A percentile compares a stretch with the other conserved stretches of the same genome.
phyloP scores from a whole-genome alignment of 495 filamentous ascomycete genomes.

The Penicillium verhagenii region DNA sequence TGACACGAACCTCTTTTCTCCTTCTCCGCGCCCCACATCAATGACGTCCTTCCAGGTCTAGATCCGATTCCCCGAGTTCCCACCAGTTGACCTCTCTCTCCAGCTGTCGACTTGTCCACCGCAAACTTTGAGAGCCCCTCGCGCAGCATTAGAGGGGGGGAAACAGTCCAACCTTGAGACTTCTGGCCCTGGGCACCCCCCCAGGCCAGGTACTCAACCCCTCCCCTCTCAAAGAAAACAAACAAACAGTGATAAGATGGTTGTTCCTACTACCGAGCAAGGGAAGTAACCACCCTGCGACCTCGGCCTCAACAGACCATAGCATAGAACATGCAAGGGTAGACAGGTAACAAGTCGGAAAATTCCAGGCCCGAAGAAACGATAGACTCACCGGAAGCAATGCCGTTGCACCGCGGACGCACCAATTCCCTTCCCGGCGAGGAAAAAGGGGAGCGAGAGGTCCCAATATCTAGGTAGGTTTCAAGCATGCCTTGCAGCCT shows the following conservation, averaged over 20 bases:
- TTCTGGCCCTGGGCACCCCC: background rate
- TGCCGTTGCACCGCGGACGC: conserved; percentile 21
- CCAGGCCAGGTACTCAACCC: background rate
- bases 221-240: too few relatives aligned
- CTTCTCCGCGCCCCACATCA: conserved; percentile 3
- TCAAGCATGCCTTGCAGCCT: conserved; percentile 31
- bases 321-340: conserved; percentile 5
- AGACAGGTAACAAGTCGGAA: conserved; percentile 1
- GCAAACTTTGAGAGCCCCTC: background rate
- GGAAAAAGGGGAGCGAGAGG: conserved; percentile 7
- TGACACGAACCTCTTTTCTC: background rate
- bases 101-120: too few relatives aligned
- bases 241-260: too few relatives aligned
- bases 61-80: background rate
- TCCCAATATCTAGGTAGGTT: conserved; percentile 26
- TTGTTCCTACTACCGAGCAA: too few relatives aligned
- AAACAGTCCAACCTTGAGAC: background rate
- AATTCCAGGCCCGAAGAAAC: background rate
- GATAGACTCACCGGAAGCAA: conserved; percentile 14
- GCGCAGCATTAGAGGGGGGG: background rate
- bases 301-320: conserved; percentile 2
- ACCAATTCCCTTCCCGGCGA: conserved; percentile 5
- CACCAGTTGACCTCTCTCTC: too few relatives aligned
- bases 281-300: background rate
- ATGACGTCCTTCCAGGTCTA: background rate